Evolutionary conservation across 768 basidiomycete genomes (phyloP).

Genomic region (Rhizopogon salebrosus): DNA sequence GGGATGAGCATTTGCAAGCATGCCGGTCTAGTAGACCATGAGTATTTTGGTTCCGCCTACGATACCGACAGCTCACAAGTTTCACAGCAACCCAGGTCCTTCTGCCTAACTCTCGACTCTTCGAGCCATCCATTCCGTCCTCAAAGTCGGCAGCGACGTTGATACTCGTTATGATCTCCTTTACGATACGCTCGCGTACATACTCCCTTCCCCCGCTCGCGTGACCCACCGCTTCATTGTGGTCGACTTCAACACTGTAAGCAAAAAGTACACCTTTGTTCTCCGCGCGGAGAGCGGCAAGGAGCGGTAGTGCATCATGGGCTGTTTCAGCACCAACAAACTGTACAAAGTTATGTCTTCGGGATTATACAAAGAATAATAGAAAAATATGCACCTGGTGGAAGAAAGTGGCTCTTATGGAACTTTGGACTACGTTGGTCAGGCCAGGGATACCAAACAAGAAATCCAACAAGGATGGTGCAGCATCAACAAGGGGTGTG

Average conservation of each 20-base stretch:
- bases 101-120: slow-evolving; percentile 30
- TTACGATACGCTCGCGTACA: slow-evolving; percentile 57
- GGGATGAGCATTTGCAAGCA: slow-evolving; percentile 57
- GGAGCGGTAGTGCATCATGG: slow-evolving; percentile 57
- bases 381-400: slow-evolving; percentile 51
- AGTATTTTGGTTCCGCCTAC: background rate
- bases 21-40: slow-evolving; percentile 46
- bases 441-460: slow-evolving; percentile 49
- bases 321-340: slow-evolving; percentile 90
- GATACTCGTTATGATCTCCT: slow-evolving; percentile 73
- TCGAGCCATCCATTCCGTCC: slow-evolving; percentile 30
- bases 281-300: slow-evolving; percentile 54
- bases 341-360: slow-evolving; percentile 30
- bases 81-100: slow-evolving; percentile 86
- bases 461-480: slow-evolving; percentile 57
- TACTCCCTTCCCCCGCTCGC: slow-evolving; percentile 17
- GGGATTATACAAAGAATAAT: background rate
- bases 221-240: slow-evolving; percentile 39
- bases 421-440: slow-evolving; percentile 54
- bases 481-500: slow-evolving; percentile 69
- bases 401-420: slow-evolving; percentile 82
- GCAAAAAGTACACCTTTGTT: slow-evolving; percentile 76
- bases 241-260: slow-evolving; percentile 85
- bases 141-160: slow-evolving; percentile 83
- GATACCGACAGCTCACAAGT: slow-evolving; percentile 43